Evolutionary conservation across 225 moss, liverwort and hornwort genomes (phyloP).

Genomic region (Rhytidiadelphus loreus): DNA sequence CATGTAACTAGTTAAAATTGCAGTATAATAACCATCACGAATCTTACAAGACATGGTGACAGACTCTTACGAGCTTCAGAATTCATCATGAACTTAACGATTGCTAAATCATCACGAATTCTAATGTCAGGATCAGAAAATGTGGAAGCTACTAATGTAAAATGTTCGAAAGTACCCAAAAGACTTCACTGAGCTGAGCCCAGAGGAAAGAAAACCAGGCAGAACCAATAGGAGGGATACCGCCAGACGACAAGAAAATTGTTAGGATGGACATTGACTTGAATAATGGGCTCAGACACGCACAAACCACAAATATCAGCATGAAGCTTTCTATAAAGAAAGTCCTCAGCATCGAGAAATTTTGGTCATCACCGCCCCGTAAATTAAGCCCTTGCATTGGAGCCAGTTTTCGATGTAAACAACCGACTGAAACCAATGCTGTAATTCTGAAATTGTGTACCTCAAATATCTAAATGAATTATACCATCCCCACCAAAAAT

Average conservation of each 20-base stretch:
- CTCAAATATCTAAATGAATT: background rate
- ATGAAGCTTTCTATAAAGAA: background rate
- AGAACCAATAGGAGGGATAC: background rate
- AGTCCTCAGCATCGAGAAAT: constrained; percentile 32
- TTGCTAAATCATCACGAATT: background rate
- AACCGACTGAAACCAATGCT: background rate
- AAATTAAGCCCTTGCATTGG: background rate
- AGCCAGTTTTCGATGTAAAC: background rate
- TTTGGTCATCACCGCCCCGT: constrained; percentile 25
- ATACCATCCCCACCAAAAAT: background rate
- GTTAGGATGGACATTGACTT: background rate
- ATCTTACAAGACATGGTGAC: background rate
- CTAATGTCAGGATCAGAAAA: background rate
- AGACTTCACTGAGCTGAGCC: background rate
- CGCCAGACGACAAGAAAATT: background rate
- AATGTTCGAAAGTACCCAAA: background rate
- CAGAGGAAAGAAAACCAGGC: background rate
- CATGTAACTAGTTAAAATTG: background rate
- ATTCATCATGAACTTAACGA: background rate
- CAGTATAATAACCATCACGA: background rate
- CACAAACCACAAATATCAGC: constrained; percentile 32
- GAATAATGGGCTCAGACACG: constrained; percentile 23
- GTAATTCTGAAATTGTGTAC: background rate
- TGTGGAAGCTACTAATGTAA: background rate
- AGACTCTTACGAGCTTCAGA: background rate